Evolutionary conservation across 306 rosid genomes (phyloP), one percentile per base, ranked within the genome.

Genomic region (Acacia confusa): DNA sequence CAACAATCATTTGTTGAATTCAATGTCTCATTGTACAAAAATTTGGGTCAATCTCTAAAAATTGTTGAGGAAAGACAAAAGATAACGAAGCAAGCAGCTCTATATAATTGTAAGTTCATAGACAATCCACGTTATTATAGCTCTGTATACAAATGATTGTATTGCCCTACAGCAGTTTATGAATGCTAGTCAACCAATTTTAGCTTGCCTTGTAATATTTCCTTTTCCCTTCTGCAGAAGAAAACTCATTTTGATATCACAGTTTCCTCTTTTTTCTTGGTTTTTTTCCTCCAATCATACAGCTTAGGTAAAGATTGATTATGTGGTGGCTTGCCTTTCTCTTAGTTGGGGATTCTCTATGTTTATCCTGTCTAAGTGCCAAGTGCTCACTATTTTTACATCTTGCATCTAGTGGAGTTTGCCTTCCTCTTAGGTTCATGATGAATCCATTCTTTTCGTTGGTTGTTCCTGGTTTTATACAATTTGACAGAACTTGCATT

Each of bases 21-120:
- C n/a, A 70, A 70, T 19, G 19, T 70, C 28, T 43, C 2, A 0
- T 70, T 41, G 36, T 24, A 6, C 75, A 70, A 43, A 69, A 41
- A 72, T 38, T 30, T 65, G 24, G 70, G 20, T 72, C 47, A 64
- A 19, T 67, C 27, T 78, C 47, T 78, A 27, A 22, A 9, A 70
- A 15, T 43, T 55, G 71, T 69, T 57, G 57, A 40, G 40, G 76
- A 61, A 69, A 73, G 47, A 44, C 73, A 73, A 60, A 50, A 72
- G 47, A 61, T 77, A 86, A 69, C 69, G 25, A 47, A 22, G 20
- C 36, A 40, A 74, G 24, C 43, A 73, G 80, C 73, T 55, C 58
- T 47, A 78, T 38, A 78, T 28, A 48, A 48, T 48, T 78, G 38
- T 69, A 22, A 45, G 69, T 25, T 73, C 77, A 70, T 32, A 43